These are phyloP conservation scores for Colletotrichum lentis DNA, from an alignment of 2,329 filamentous ascomycete species.

Conservation along the genomic window DNA sequence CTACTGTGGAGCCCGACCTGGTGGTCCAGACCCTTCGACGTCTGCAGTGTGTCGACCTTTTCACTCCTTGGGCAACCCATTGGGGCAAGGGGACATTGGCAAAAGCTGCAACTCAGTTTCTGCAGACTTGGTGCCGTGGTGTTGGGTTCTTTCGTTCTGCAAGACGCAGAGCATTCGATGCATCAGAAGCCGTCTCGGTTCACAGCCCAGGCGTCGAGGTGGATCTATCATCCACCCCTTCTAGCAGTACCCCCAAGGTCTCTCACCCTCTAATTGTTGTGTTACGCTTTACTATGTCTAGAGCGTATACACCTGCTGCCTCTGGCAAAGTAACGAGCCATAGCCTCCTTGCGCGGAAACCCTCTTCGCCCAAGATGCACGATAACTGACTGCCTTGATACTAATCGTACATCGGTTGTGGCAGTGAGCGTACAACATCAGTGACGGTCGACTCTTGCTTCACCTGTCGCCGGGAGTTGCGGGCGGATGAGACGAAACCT, in stretches of 20 bases:
- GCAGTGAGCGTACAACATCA: background rate
- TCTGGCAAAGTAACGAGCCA: background rate
- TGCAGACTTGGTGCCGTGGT: background rate
- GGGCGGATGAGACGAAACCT: background rate
- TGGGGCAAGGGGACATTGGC: background rate
- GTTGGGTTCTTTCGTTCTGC: background rate
- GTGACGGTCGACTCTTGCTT: background rate
- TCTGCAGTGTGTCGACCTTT: background rate
- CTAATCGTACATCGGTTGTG: background rate
- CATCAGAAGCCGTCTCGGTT: background rate
- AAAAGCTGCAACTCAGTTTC: background rate
- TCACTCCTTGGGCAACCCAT: background rate
- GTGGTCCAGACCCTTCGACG: background rate
- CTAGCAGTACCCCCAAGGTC: background rate
- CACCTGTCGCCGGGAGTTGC: background rate
- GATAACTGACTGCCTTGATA: background rate
- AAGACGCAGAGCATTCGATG: background rate
- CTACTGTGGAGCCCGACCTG: background rate
- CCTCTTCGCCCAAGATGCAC: background rate
- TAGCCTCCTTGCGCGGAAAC: background rate
- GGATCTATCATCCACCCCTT: background rate
- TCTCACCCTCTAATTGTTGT: background rate
- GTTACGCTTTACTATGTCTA: background rate
- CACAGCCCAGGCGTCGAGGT: background rate
- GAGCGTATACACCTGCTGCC: background rate